phyloP scores from a whole-genome alignment of 257 asterid genomes.

The Lavandula angustifolia region DNA sequence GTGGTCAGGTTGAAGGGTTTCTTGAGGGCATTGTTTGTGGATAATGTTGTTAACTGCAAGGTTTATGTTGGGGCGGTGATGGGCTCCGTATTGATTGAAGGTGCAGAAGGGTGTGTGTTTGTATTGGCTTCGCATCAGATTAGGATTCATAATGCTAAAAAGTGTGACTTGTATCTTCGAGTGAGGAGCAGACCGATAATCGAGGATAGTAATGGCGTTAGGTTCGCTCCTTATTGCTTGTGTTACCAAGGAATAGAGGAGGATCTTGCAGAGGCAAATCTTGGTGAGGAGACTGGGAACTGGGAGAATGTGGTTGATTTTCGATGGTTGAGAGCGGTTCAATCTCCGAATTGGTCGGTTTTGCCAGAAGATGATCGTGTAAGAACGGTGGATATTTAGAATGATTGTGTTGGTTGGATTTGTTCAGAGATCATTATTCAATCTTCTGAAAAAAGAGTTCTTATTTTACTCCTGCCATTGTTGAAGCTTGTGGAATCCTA shows the following conservation, averaged over 20 bases:
- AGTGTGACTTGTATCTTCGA: slow-evolving; percentile 75
- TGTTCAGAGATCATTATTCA: background rate
- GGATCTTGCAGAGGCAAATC: slow-evolving; percentile 72
- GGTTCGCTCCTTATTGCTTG: slow-evolving; percentile 77
- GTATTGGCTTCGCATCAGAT: slow-evolving; percentile 84
- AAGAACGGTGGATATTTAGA: slow-evolving; percentile 41
- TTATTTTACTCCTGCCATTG: too few species aligned
- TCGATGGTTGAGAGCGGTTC: slow-evolving; percentile 82
- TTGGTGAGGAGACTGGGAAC: slow-evolving; percentile 74
- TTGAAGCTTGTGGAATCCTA: background rate
- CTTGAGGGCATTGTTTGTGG: slow-evolving; percentile 74
- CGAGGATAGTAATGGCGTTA: slow-evolving; percentile 67
- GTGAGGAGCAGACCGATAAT: slow-evolving; percentile 90
- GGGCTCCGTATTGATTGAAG: slow-evolving; percentile 78
- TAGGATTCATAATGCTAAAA: slow-evolving; percentile 70
- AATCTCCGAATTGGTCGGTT: slow-evolving; percentile 85
- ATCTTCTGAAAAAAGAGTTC: background rate
- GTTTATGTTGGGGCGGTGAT: slow-evolving; percentile 62
- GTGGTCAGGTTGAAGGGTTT: slow-evolving; percentile 70
- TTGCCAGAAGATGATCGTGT: slow-evolving; percentile 59
- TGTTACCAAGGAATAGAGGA: slow-evolving; percentile 58
- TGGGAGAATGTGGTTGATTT: slow-evolving; percentile 92
- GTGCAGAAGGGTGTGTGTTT: slow-evolving; percentile 61
- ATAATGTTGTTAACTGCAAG: slow-evolving; percentile 58
- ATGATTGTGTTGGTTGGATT: slow-evolving; percentile 12